Percentiles rank a stretch among this genome's conserved stretches.
These are phyloP conservation scores for Pichia sp. DNA, from an alignment of 1,139 yeast species.

Conservation along the genomic window DNA sequence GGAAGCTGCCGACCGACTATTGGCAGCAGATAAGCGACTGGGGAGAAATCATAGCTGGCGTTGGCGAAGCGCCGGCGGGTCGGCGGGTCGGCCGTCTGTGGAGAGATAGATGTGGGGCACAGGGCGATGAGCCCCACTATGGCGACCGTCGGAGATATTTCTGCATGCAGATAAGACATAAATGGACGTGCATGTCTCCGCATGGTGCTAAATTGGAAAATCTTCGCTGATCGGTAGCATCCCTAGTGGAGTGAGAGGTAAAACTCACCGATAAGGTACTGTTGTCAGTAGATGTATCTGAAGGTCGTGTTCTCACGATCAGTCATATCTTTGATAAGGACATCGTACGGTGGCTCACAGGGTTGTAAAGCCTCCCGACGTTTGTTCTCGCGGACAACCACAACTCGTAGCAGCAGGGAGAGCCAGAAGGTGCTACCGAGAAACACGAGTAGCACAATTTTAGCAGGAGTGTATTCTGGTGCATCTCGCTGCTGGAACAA, in stretches of 20 bases:
- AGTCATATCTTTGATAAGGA: slow-evolving; percentile 35
- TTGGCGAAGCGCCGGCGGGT: too few species aligned
- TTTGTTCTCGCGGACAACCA: slow-evolving; percentile 39
- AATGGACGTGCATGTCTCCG: background rate
- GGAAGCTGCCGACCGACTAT: too few species aligned
- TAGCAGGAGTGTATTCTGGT: slow-evolving; percentile 43
- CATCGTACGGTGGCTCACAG: slow-evolving; percentile 25
- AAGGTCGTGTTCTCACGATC: slow-evolving; percentile 38
- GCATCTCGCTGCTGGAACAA: slow-evolving; percentile 41
- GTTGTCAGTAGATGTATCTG: slow-evolving; percentile 21
- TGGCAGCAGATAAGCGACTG: too few species aligned
- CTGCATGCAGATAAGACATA: background rate
- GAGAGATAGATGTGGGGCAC: too few species aligned
- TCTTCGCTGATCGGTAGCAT: too few species aligned
- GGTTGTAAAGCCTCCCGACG: slow-evolving; percentile 36
- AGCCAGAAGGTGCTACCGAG: slow-evolving; percentile 33
- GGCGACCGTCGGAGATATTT: background rate
- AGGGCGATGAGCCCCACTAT: background rate
- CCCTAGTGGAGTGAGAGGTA: too few species aligned
- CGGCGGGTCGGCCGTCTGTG: background rate
- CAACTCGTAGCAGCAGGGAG: slow-evolving; percentile 36
- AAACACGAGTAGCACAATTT: slow-evolving; percentile 44
- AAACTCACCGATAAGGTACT: too few species aligned
- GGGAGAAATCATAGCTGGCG: too few species aligned
- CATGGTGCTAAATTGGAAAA: too few species aligned